These are phyloP conservation scores for Neonectria sp. DNA, from an alignment of 2,329 filamentous ascomycete species.

Conservation along the genomic window DNA sequence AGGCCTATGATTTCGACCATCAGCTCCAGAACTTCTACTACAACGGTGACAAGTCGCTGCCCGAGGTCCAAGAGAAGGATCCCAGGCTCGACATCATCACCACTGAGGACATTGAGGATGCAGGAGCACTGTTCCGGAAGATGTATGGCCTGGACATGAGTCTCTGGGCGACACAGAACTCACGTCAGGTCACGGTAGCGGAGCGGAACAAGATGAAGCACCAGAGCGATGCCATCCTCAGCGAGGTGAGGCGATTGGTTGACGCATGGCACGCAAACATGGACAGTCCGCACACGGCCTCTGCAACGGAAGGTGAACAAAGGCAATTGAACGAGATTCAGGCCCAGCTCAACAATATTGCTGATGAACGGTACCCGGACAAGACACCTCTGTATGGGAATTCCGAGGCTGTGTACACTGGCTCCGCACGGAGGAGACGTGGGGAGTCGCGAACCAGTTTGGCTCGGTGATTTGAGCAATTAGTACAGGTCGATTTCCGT, in stretches of 20 bases:
- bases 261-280: constrained; percentile 4
- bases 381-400: background rate
- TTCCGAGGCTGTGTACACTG: background rate
- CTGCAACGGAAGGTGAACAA: constrained; percentile 2
- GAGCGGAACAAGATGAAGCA: constrained; percentile 4
- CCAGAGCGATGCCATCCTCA: constrained; percentile 26
- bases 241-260: constrained; percentile 17
- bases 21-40: constrained; percentile 24
- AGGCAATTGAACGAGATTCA: constrained; percentile 9
- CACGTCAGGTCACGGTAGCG: background rate
- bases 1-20: background rate
- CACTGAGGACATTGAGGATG: constrained; percentile 14
- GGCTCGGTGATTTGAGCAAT: too few species aligned
- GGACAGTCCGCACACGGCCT: background rate
- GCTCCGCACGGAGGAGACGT: background rate
- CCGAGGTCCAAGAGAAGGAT: constrained; percentile 19
- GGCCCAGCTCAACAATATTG: background rate
- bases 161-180: constrained; percentile 12
- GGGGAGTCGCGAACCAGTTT: background rate
- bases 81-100: background rate
- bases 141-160: constrained; percentile 24
- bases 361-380: constrained; percentile 6
- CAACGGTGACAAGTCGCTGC: constrained; percentile 8
- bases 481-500: too few species aligned
- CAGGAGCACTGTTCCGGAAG: constrained; percentile 2